These are phyloP conservation scores for Acanthamoeba royreba DNA, from an alignment of 208 protist species.

Conservation along the genomic window DNA sequence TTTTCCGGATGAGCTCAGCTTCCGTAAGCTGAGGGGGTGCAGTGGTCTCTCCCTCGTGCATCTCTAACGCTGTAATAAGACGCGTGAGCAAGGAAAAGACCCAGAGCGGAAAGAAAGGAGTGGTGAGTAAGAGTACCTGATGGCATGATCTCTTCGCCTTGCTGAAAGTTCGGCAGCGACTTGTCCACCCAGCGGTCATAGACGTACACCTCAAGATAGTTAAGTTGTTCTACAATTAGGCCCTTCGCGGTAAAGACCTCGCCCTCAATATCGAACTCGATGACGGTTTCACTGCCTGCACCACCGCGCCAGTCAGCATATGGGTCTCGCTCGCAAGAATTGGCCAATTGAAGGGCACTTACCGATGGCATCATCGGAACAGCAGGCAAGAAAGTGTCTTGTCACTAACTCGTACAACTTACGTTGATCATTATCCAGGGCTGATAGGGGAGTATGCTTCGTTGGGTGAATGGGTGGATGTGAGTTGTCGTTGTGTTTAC, in stretches of 20 bases:
- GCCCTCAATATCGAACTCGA: constrained; percentile 16
- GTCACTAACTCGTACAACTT: constrained; percentile 94
- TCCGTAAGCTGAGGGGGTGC: constrained; percentile 95
- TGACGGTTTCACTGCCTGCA: constrained; percentile 58
- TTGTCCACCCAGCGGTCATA: constrained; percentile 80
- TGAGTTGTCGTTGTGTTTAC: constrained; percentile 94
- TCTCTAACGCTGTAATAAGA: background rate
- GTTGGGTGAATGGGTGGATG: constrained; percentile 98
- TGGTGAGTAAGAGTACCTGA: constrained; percentile 34
- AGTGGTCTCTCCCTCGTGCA: constrained; percentile 79
- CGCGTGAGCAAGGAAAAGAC: no score
- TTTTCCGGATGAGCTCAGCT: constrained; percentile 94
- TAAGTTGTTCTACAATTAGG: constrained; percentile 87
- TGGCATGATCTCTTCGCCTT: constrained; percentile 88
- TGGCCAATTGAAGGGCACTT: background rate
- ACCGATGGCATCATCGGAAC: constrained; percentile 83
- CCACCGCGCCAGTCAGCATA: background rate
- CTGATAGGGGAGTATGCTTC: constrained; percentile 61
- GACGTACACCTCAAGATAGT: constrained; percentile 92
- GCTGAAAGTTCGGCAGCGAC: constrained; percentile 89
- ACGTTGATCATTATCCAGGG: background rate
- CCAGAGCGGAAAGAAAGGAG: no score
- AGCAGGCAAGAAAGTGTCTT: constrained; percentile 97
- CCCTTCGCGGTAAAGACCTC: constrained; percentile 74
- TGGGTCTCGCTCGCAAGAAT: background rate